A percentile compares a stretch with the other conserved stretches of the same genome.
Conservation (phyloP, 352 stramenopile species). For the Globisporangium spinosum region DNA sequence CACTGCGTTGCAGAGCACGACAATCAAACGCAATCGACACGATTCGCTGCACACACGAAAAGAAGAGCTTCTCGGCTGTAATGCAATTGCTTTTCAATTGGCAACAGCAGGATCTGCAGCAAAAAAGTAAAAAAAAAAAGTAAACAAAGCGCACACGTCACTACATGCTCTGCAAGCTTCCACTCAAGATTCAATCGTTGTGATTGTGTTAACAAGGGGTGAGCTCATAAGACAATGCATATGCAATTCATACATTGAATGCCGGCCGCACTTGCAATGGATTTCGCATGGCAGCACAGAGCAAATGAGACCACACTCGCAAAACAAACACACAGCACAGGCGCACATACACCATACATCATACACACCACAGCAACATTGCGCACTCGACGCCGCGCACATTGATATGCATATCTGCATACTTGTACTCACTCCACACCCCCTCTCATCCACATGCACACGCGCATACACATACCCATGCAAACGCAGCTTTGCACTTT, state of each 20-base stretch:
- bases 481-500: not conserved
- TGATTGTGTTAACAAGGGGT: too few species aligned
- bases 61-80: not conserved
- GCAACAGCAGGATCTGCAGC: slow-evolving; percentile 5
- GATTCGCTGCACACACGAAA: not conserved
- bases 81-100: not conserved
- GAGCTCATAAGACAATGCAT: not conserved
- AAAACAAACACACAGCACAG: not conserved
- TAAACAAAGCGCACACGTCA: slow-evolving; percentile 3
- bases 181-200: not conserved
- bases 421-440: not conserved
- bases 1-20: not conserved
- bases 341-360: not conserved
- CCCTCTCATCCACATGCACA: not conserved
- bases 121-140: slow-evolving; percentile 4
- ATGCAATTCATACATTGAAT: not conserved
- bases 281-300: not conserved
- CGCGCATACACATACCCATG: not conserved
- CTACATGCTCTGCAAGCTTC: not conserved
- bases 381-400: not conserved
- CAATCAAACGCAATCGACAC: not conserved
- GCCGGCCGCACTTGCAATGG: not conserved
- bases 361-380: not conserved
- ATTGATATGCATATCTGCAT: slow-evolving; percentile 15
- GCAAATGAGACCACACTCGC: not conserved